Conservation (phyloP, 108 stramenopile genomes). For the Cyclotella choctawhatcheeana region DNA sequence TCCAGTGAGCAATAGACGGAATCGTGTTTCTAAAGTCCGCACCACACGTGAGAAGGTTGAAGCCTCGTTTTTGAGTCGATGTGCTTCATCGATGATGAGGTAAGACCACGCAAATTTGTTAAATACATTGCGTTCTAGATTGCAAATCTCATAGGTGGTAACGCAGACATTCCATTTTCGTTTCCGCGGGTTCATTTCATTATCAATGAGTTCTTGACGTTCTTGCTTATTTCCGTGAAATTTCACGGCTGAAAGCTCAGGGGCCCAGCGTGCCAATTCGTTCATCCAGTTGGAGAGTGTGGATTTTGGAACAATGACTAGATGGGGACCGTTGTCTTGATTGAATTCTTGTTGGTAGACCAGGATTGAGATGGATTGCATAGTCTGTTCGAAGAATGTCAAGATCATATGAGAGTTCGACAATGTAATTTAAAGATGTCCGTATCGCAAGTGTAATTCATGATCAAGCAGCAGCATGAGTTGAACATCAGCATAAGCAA, state of each 20-base stretch:
- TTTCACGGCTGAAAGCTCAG: constrained; percentile 81
- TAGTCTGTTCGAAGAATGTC: constrained; percentile 62
- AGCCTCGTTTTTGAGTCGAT: constrained; percentile 96
- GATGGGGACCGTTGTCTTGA: constrained; percentile 80
- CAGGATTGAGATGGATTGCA: constrained; percentile 95
- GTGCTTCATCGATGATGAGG: constrained; percentile 98
- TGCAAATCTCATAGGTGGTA: constrained; percentile 97
- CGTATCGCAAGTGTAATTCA: neutral
- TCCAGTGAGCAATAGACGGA: constrained; percentile 96
- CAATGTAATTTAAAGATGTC: too few relatives aligned
- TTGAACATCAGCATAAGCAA: too few relatives aligned
- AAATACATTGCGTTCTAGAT: constrained; percentile 83
- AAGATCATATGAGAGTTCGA: neutral
- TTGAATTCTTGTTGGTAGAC: constrained; percentile 78
- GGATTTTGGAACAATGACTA: constrained; percentile 96
- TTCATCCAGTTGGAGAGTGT: constrained; percentile 99
- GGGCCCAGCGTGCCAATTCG: constrained; percentile 96
- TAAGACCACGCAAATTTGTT: constrained; percentile 94
- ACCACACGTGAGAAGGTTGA: constrained; percentile 92
- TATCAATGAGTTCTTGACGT: constrained; percentile 73
- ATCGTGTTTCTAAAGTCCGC: constrained; percentile 80
- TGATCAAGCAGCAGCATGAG: too few relatives aligned
- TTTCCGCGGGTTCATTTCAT: constrained; percentile 75
- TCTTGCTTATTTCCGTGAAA: constrained; percentile 93
- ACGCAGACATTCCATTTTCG: constrained; percentile 93